A percentile compares a stretch with the other conserved stretches of the same genome.
phyloP scores from a whole-genome alignment of 768 basidiomycete species.

The Termitomyces sp. region DNA sequence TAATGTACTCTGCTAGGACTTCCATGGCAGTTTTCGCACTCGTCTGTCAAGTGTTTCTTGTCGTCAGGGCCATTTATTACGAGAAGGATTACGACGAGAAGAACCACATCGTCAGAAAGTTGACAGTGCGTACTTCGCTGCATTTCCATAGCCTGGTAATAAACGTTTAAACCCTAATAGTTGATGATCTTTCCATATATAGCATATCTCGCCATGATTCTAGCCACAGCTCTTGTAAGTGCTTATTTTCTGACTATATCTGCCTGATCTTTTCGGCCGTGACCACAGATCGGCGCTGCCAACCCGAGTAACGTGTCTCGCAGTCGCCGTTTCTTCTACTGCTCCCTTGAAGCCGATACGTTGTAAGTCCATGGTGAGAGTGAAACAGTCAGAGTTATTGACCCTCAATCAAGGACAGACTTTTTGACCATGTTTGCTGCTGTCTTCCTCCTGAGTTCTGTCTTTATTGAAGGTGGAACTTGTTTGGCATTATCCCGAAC shows the following conservation, averaged over 20 bases:
- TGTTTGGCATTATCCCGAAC: not conserved
- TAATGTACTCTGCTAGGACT: conserved; percentile 20
- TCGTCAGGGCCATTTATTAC: conserved; percentile 29
- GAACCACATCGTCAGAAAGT: conserved; percentile 27
- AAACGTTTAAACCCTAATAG: conserved; percentile 18
- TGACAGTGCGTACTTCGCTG: conserved; percentile 25
- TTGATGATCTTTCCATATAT: conserved; percentile 38
- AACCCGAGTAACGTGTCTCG: conserved; percentile 33
- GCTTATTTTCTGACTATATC: not conserved
- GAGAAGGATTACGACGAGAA: conserved; percentile 24
- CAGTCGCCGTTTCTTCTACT: conserved; percentile 47
- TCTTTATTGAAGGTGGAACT: conserved; percentile 31
- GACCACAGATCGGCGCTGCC: conserved; percentile 29
- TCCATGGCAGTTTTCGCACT: conserved; percentile 36
- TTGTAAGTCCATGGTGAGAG: conserved; percentile 23
- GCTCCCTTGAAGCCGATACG: conserved; percentile 31
- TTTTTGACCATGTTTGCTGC: conserved; percentile 34
- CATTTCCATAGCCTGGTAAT: not conserved
- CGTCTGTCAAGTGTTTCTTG: conserved; percentile 42
- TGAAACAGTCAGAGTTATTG: not conserved
- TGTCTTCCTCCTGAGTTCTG: conserved; percentile 29
- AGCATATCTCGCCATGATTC: conserved; percentile 28
- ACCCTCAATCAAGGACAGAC: conserved; percentile 27
- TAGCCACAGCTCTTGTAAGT: conserved; percentile 36
- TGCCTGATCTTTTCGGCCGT: not conserved